A percentile compares a stretch with the other conserved stretches of the same genome.
Conservation (phyloP, 2,329 filamentous ascomycete species). For the Colletotrichum musicola region DNA sequence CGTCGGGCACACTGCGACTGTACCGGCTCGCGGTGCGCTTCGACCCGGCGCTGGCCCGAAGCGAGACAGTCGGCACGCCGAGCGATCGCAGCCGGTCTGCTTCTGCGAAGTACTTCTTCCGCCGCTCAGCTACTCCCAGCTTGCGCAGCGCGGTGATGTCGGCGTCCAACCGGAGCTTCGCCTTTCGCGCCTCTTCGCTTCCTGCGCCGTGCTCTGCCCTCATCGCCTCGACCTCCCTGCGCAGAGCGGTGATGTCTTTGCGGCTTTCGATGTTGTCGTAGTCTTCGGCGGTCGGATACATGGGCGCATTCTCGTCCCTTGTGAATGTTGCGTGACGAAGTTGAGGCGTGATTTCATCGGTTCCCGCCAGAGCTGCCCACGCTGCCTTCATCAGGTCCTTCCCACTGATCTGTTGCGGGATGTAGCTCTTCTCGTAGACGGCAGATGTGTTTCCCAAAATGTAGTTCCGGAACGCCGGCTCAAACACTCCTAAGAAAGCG, state of each 20-base stretch:
- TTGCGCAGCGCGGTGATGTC: not conserved
- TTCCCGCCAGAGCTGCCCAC: not conserved
- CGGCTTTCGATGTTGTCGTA: not conserved
- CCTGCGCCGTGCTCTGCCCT: not conserved
- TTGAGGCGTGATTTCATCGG: not conserved
- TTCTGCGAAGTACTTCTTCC: not conserved
- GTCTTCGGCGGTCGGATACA: not conserved
- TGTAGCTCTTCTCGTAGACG: not conserved
- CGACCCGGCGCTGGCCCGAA: not conserved
- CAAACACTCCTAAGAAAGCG: not conserved
- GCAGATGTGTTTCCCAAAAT: not conserved
- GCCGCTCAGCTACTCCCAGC: not conserved
- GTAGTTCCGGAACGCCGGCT: not conserved
- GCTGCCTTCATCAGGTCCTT: not conserved
- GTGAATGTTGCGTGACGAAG: not conserved
- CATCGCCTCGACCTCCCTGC: not conserved
- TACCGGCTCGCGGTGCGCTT: not conserved
- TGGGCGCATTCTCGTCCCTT: not conserved
- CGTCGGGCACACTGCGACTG: not conserved
- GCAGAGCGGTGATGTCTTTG: not conserved
- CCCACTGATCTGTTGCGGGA: not conserved
- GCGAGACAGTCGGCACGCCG: not conserved
- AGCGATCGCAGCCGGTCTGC: not conserved
- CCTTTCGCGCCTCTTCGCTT: not conserved
- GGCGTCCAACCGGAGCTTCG: not conserved